Conservation (phyloP, 176 grass and related monocot genomes). For the Oryza glumipatula region DNA sequence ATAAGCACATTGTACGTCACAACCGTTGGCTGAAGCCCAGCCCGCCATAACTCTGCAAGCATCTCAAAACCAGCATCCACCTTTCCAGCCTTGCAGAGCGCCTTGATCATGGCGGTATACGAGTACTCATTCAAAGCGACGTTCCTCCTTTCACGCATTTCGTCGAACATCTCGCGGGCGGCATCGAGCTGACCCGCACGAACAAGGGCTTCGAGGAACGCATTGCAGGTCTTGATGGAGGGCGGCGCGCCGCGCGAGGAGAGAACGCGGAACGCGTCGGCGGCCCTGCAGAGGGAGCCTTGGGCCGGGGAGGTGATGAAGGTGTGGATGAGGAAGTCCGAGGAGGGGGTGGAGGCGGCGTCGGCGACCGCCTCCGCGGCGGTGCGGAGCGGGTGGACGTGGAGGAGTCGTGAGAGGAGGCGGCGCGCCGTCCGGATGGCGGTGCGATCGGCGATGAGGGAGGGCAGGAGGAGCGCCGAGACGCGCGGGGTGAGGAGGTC, state of each 20-base stretch:
- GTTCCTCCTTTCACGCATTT: slow-evolving; percentile 49
- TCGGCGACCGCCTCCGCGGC: slow-evolving; percentile 46
- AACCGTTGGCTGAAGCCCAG: slow-evolving; percentile 46
- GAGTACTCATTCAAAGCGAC: slow-evolving; percentile 55
- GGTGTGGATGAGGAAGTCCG: slow-evolving; percentile 58
- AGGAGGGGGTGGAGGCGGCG: slow-evolving; percentile 30
- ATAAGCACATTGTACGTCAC: slow-evolving; percentile 79
- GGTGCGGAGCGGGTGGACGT: slow-evolving; percentile 39
- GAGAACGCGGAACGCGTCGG: slow-evolving; percentile 59
- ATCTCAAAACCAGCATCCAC: slow-evolving; percentile 53
- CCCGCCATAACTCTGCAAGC: slow-evolving; percentile 56
- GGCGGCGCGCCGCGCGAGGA: slow-evolving; percentile 51
- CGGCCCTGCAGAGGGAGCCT: slow-evolving; percentile 30
- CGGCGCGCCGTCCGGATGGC: slow-evolving; percentile 47
- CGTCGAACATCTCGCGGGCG: slow-evolving; percentile 57
- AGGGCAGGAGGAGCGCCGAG: slow-evolving; percentile 60
- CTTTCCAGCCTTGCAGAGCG: slow-evolving; percentile 55
- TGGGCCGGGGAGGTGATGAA: slow-evolving; percentile 49
- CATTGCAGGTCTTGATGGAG: slow-evolving; percentile 62
- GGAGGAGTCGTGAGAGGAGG: slow-evolving; percentile 48
- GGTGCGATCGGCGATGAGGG: slow-evolving; percentile 49
- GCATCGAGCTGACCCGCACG: slow-evolving; percentile 36
- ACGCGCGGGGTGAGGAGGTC: slow-evolving; percentile 56
- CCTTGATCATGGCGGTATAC: slow-evolving; percentile 67
- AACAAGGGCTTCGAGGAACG: slow-evolving; percentile 40